These are phyloP conservation scores for Circinella umbellata DNA, from an alignment of 371 early-diverging fungal species.

Conservation along the genomic window DNA sequence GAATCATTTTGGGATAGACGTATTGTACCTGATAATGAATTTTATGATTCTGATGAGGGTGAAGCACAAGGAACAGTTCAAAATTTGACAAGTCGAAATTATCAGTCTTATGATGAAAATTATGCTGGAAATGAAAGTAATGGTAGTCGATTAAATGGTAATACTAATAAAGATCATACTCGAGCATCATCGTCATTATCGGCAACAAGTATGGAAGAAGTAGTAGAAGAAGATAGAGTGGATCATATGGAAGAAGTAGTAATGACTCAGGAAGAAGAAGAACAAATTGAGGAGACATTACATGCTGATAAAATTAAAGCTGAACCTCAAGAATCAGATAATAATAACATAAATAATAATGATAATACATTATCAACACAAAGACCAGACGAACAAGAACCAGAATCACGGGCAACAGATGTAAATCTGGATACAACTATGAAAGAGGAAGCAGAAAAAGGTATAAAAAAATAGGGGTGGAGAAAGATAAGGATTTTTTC, in stretches of 20 bases:
- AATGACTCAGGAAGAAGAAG: slow-evolving; percentile 43
- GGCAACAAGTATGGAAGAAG: slow-evolving; percentile 8
- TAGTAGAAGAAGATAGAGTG: neutral
- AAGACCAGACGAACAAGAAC: neutral
- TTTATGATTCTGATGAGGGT: slow-evolving; percentile 76
- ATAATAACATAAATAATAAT: neutral
- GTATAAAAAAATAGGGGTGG: slow-evolving; percentile 4
- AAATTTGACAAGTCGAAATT: slow-evolving; percentile 30
- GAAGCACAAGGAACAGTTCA: slow-evolving; percentile 39
- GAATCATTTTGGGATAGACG: slow-evolving; percentile 64
- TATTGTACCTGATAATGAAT: slow-evolving; percentile 67
- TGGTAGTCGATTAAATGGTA: slow-evolving; percentile 21
- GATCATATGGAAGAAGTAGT: slow-evolving; percentile 13
- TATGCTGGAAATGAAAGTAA: slow-evolving; percentile 26
- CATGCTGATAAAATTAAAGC: slow-evolving; percentile 34
- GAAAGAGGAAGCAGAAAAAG: slow-evolving; percentile 14
- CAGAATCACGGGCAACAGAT: neutral
- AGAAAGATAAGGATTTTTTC: neutral
- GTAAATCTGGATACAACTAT: slow-evolving; percentile 1
- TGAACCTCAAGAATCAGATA: slow-evolving; percentile 20
- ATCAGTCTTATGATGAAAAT: slow-evolving; percentile 33
- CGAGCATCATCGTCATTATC: slow-evolving; percentile 23
- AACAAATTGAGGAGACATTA: slow-evolving; percentile 32
- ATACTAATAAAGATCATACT: slow-evolving; percentile 13
- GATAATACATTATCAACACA: slow-evolving; percentile 1